Percentiles rank a stretch among this genome's conserved stretches.
Conservation (phyloP, 2,329 filamentous ascomycete species). For the Aplosporella prunicola region DNA sequence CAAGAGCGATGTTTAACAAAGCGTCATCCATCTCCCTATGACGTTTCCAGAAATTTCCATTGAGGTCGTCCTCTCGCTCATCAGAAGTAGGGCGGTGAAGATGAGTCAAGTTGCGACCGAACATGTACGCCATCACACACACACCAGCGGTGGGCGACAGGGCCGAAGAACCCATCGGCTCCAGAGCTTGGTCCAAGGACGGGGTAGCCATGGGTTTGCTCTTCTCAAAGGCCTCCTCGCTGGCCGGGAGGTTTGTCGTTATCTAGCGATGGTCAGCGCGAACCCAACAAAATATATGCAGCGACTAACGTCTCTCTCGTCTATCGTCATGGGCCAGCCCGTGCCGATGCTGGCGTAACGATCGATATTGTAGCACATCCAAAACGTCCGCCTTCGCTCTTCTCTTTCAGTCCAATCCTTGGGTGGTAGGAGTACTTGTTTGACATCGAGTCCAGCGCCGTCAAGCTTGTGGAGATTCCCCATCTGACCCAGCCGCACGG, state of each 20-base stretch:
- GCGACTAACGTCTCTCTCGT: conserved; percentile 65
- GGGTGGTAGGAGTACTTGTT: conserved; percentile 77
- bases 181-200: conserved; percentile 60
- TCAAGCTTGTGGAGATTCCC: conserved; percentile 85
- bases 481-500: conserved; percentile 78
- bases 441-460: conserved; percentile 73
- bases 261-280: conserved; percentile 41
- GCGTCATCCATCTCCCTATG: conserved; percentile 86
- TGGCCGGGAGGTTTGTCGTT: conserved; percentile 71
- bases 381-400: conserved; percentile 85
- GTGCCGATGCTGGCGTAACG: conserved; percentile 93
- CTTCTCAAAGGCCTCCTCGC: conserved; percentile 76
- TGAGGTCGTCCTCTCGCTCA: conserved; percentile 76
- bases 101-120: conserved; percentile 84
- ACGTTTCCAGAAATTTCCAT: conserved; percentile 91
- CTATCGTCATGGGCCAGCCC: conserved; percentile 91
- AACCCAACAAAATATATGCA: neutral
- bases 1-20: conserved; percentile 75
- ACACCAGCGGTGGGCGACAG: conserved; percentile 73
- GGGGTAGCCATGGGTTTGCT: conserved; percentile 65
- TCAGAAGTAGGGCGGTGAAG: conserved; percentile 76
- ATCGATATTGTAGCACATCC: conserved; percentile 86
- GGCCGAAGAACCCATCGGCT: conserved; percentile 59
- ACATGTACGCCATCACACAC: conserved; percentile 76
- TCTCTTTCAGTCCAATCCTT: conserved; percentile 92